Evolutionary conservation across 2,329 filamentous ascomycete species (phyloP).

Genomic region (Fusarium oligoseptatum): DNA sequence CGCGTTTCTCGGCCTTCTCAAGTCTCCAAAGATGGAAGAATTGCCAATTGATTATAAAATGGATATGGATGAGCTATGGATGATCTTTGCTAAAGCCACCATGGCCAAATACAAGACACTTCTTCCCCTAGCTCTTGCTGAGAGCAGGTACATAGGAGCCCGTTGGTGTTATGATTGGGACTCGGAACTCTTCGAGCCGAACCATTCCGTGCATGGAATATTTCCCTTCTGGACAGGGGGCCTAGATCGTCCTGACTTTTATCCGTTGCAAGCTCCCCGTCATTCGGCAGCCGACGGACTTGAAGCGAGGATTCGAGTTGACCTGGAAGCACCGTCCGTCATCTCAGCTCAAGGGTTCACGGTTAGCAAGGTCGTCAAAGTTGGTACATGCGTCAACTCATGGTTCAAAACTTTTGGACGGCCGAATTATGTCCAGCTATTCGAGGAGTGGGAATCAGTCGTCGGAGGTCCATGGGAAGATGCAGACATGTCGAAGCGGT

Average conservation of each 20-base stretch:
- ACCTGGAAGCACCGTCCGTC: constrained; percentile 11
- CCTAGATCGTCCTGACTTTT: constrained; percentile 14
- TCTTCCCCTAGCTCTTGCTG: constrained; percentile 11
- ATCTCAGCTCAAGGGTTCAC: constrained; percentile 14
- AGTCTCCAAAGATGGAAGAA: not conserved
- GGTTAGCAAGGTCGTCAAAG: constrained; percentile 5
- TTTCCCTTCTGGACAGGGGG: constrained; percentile 20
- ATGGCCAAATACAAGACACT: constrained; percentile 25
- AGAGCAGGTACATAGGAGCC: not conserved
- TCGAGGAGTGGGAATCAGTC: constrained; percentile 16
- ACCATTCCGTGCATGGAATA: constrained; percentile 1
- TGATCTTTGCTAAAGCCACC: constrained; percentile 11
- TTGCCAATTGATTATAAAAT: constrained; percentile 20
- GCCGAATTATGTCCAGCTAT: constrained; percentile 21
- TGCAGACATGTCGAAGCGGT: constrained; percentile 3
- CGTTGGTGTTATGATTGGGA: constrained; percentile 24
- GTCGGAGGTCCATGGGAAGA: constrained; percentile 19
- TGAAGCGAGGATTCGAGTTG: constrained; percentile 6
- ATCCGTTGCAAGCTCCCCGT: constrained; percentile 11
- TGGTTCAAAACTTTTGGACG: constrained; percentile 12
- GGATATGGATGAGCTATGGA: constrained; percentile 8
- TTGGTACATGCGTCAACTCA: constrained; percentile 3
- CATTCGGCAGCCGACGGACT: constrained; percentile 18
- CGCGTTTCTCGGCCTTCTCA: constrained; percentile 18
- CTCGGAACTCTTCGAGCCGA: constrained; percentile 8